Conservation (phyloP, 257 asterid species). For the Knoxia roxburghii region DNA sequence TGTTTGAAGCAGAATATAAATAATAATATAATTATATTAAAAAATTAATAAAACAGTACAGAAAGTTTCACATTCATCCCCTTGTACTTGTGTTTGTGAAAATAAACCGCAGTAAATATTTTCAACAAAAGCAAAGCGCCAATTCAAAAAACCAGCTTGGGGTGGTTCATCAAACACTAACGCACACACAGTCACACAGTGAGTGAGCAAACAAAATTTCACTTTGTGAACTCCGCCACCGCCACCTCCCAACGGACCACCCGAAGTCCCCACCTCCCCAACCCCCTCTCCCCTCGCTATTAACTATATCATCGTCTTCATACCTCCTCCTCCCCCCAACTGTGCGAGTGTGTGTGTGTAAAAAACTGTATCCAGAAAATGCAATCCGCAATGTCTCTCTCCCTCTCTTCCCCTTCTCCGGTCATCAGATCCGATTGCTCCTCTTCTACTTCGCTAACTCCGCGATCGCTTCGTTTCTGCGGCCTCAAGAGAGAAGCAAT, state of each 20-base stretch:
- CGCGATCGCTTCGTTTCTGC: conserved; percentile 73
- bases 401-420: conserved; percentile 49
- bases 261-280: conserved; percentile 34
- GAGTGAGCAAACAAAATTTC: background rate
- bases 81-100: no score
- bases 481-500: conserved; percentile 70
- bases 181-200: background rate
- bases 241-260: conserved; percentile 43
- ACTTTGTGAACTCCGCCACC: conserved; percentile 70
- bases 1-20: no score
- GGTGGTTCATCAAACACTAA: conserved; percentile 19
- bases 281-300: conserved; percentile 7
- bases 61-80: no score
- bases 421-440: conserved; percentile 40
- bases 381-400: conserved; percentile 61
- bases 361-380: conserved; percentile 21
- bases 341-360: conserved; percentile 6
- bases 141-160: conserved; percentile 9
- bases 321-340: background rate
- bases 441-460: conserved; percentile 26
- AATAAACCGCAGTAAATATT: no score
- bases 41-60: no score
- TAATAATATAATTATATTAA: no score
- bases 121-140: conserved; percentile 1
- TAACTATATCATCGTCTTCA: conserved; percentile 4